phyloP scores from a whole-genome alignment of 73 alveolate genomes.

The Uronychia setigera region DNA sequence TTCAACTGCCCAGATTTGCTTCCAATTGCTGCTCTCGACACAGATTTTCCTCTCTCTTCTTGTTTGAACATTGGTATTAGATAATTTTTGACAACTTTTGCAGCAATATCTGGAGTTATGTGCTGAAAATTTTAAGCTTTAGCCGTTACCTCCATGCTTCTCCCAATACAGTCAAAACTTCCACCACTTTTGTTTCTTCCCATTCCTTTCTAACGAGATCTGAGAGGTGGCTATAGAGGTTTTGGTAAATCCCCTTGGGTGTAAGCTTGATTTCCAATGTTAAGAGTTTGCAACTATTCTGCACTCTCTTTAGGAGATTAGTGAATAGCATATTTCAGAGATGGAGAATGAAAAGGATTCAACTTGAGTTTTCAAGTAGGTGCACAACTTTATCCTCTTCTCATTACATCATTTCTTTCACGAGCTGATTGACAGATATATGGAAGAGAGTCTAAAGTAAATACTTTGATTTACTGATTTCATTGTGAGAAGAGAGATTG shows the following conservation, averaged over 20 bases:
- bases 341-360: not conserved
- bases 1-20: too few species aligned
- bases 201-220: too few species aligned
- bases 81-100: slow-evolving; percentile 56
- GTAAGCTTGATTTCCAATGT: not conserved
- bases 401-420: too few species aligned
- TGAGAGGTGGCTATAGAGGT: not conserved
- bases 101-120: slow-evolving; percentile 66
- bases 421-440: too few species aligned
- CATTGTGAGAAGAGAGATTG: too few species aligned
- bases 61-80: slow-evolving; percentile 67
- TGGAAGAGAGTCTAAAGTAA: too few species aligned
- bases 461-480: too few species aligned
- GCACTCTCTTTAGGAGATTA: not conserved
- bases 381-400: too few species aligned
- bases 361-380: not conserved
- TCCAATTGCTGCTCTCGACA: not conserved
- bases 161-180: not conserved
- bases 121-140: not conserved
- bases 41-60: slow-evolving; percentile 3
- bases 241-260: not conserved
- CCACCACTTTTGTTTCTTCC: not conserved
- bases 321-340: not conserved
- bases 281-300: not conserved
- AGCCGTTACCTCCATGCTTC: not conserved